Base-by-base conservation (phyloP, 352 stramenopile species). In the Phytophthora fragariaefolia region DNA sequence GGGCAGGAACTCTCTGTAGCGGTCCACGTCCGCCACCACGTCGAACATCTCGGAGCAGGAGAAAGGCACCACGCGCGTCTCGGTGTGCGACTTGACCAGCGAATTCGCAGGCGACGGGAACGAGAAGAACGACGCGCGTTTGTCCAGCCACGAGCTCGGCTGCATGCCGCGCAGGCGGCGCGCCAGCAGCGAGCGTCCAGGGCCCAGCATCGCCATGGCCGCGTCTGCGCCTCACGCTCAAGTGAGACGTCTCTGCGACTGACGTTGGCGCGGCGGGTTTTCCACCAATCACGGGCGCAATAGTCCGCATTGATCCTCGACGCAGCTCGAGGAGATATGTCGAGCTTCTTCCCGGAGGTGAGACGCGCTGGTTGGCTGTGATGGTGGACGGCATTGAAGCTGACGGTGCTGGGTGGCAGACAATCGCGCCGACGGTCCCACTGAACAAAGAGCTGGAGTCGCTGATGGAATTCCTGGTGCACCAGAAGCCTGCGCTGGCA, bases 21-120 rank as follows among this genome's bases (percentile, higher is more conserved):
- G 69, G 38, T 84, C 69, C 23, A 95, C 87, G 43, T 95, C 83
- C 0, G 77, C 85, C 24, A 95, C 85, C 10, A 95, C 87, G 51
- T 91, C 83, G 64, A 85, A 95, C 87, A 95, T 92, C 36, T 92
- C 80, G 26, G 83, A 71, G 45, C 71, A 79, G 30, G 83, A 85
- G 69, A 93, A 95, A 18, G 87, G 87, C 57, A 95, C 87, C 48
- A 93, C 56, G 28, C 84, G 83, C 47, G 71, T 88, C 73, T 95
- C 87, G 2, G 57, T 73, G 66, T 95, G 87, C 46, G 74, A 90
- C 67, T 93, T 93, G 56, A 82, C 69, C 36, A 93, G 76, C 51
- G 79, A 66, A 22, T 74, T 59, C 2, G 74, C 82, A 15, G 82
- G 72, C 24, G 75, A 80, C 59, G 75, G 66, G 52, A 91, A 90